These are phyloP conservation scores for Yarrowia osloensis DNA, from an alignment of 805 yeast species.

Conservation along the genomic window DNA sequence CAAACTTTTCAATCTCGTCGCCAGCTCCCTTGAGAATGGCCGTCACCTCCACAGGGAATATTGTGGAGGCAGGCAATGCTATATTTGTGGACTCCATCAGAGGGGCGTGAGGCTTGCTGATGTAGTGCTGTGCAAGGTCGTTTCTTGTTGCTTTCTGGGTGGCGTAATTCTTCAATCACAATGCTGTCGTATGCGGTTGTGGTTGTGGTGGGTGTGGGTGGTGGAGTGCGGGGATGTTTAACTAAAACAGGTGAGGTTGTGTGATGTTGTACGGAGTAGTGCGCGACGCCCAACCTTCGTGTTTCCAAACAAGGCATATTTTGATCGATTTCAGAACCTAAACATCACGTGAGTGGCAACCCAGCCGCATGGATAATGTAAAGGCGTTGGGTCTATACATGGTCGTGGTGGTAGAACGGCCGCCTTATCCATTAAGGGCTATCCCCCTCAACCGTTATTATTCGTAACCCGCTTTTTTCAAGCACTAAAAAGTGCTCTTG, in stretches of 20 bases:
- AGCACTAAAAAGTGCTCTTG: not conserved
- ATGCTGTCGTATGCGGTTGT: not conserved
- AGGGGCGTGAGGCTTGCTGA: not conserved
- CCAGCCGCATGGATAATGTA: conserved; percentile 29
- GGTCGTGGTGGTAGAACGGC: not conserved
- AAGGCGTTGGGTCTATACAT: not conserved
- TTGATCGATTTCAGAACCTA: not conserved
- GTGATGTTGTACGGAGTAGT: conserved; percentile 23
- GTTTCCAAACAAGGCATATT: conserved; percentile 6
- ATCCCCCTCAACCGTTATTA: not conserved
- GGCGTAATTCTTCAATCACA: not conserved
- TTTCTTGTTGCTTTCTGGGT: not conserved
- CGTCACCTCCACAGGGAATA: conserved; percentile 68
- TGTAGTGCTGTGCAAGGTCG: not conserved
- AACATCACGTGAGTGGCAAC: conserved; percentile 3
- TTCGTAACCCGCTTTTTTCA: not conserved
- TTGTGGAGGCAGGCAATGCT: conserved; percentile 60
- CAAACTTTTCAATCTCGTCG: conserved; percentile 52
- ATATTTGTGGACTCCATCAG: conserved; percentile 47
- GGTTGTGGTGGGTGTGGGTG: not conserved
- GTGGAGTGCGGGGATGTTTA: not conserved
- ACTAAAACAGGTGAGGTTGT: conserved; percentile 13
- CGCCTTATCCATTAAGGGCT: not conserved
- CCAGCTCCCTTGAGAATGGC: conserved; percentile 52
- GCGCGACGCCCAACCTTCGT: conserved; percentile 28